Evolutionary conservation across 148 eudicot genomes (phyloP), one percentile per base, ranked within the genome.

Genomic region (Drosera capensis): DNA sequence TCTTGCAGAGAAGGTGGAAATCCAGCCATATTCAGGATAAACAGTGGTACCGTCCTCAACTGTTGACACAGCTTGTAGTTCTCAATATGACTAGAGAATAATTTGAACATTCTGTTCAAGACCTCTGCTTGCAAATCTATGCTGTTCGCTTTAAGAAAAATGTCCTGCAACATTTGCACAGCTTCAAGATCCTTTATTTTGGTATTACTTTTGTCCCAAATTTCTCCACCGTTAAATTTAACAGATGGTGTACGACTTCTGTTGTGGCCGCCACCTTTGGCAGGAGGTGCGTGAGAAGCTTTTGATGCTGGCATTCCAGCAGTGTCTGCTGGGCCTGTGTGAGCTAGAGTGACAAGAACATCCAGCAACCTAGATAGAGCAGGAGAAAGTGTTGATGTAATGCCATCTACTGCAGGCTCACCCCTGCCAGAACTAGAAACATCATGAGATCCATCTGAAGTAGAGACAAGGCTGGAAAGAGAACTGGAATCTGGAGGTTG

Each of bases 121-220:
- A 92, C 95, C 71, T 92, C 99, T 35, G 80, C 86, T 76, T 92
- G 95, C 66, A 92, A 66, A 51, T 74, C 78, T 53, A 71, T 81
- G 67, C 80, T 74, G 60, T 77, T 77, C 38, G 87, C 80, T 67
- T 92, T 92, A 14, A 92, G 84, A 68, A 85, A 81, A 64, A 92
- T 82, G 54, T 92, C 99, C 66, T 85, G 99, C 72, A 92, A 64
- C 80, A 92, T 72, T 56, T 85, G 95, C 31, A 92, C 95, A 35
- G 99, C 99, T 59, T 92, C 95, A 28, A 85, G 73, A 54, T 92
- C 99, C 67, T 79, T 85, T 36, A 92, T 82, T 71, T 81, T 85
- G 42, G 56, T 66, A 50, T 71, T 73, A 55, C 67, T 77, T 67
- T 70, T 79, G 51, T 81, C 94, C 90, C 81, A 81, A 25, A 56